Evolutionary conservation across 306 rosid genomes (phyloP).

Genomic region (Carpinus viminea): DNA sequence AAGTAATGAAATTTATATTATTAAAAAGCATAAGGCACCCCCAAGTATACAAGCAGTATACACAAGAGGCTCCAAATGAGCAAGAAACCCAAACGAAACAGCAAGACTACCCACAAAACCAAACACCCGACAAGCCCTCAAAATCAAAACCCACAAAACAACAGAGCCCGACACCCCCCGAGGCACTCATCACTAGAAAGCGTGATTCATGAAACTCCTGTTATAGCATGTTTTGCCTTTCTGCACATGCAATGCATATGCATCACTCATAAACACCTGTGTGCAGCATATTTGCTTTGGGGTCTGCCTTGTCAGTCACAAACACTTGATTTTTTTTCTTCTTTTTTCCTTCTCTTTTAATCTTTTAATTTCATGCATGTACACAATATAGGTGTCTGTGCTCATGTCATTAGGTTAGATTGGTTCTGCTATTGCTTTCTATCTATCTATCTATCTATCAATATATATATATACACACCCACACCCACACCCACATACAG

Average conservation of each 20-base stretch:
- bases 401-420: neutral
- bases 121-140: too few relatives aligned
- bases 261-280: neutral
- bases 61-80: too few relatives aligned
- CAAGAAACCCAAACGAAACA: too few relatives aligned
- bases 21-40: too few relatives aligned
- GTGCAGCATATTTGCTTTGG: neutral
- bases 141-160: too few relatives aligned
- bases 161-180: too few relatives aligned
- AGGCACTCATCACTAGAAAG: neutral
- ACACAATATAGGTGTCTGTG: neutral
- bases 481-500: neutral
- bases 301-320: neutral
- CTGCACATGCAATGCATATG: neutral
- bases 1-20: too few relatives aligned
- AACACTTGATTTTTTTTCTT: neutral
- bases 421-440: neutral
- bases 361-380: neutral
- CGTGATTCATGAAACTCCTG: neutral
- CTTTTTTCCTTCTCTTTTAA: too few relatives aligned
- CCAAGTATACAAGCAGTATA: too few relatives aligned
- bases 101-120: too few relatives aligned
- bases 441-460: too few relatives aligned
- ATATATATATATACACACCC: too few relatives aligned
- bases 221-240: conserved; percentile 1